Base-by-base conservation (phyloP, 2,329 filamentous ascomycete genomes). In the Diplodia seriata region DNA sequence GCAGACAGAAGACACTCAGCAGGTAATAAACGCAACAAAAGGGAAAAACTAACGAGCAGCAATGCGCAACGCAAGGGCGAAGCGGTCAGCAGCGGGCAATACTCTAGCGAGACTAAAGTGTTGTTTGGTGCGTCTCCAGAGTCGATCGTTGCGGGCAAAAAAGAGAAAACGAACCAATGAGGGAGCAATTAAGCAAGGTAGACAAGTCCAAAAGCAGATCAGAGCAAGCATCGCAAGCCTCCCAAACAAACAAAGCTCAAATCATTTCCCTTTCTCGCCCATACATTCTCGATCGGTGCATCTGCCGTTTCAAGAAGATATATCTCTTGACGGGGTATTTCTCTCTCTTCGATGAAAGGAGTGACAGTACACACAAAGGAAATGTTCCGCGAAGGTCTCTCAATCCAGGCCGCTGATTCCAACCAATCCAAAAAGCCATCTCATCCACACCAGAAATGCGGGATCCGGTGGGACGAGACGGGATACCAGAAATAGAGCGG, bases 381-480 rank as follows among this genome's bases (percentile, higher is more conserved):
- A 63, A 63, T 23, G 43, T 63, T 63, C 59, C 47, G 29, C 59
- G 59, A 63, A 53, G 47, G 59, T n/a, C 47, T 63, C 57, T 61
- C 57, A n/a, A 53, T 63, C 59, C 59, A 63, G 43, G 29, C 29
- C 59, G 15, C 47, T 47, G 29, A n/a, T 18, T 63, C 43, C 50
- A 62, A 62, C 43, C 26, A 50, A 51, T 50, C 59, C 29, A 63
- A 63, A 43, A 63, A 63, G 20, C 59, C 59, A 38, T 63, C 59
- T 53, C 47, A 26, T 51, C 31, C 43, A 63, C 59, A n/a, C 18
- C 12, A 38, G 31, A n/a, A 2, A 18, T 20, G 12, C 11, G 12
- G 43, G 20, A 3, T 33, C 47, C 5, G 23, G 59, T 14, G 31
- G 47, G 38, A 20, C n/a, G 29, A 47, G 50, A 20, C 47, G 59